These are phyloP conservation scores for Ajuga reptans DNA, from an alignment of 305 asterid genomes.

Conservation along the genomic window DNA sequence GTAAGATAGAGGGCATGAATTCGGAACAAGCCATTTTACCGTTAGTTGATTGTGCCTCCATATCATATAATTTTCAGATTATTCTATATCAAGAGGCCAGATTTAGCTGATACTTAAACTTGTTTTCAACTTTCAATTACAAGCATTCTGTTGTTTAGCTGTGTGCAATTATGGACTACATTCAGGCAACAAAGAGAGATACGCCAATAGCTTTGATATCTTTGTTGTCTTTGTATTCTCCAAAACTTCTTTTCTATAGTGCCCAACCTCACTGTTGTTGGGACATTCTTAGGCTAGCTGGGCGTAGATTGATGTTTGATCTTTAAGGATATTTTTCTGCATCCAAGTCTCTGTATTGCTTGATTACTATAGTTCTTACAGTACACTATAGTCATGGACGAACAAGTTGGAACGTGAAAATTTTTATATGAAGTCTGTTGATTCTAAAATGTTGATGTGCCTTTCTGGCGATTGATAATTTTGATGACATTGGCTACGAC, in stretches of 20 bases:
- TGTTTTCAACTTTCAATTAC: constrained; percentile 21
- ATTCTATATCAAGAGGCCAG: constrained; percentile 15
- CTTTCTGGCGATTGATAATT: too few relatives aligned
- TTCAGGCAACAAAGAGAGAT: constrained; percentile 19
- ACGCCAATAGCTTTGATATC: constrained; percentile 18
- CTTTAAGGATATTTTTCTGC: not conserved
- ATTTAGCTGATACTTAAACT: constrained; percentile 29
- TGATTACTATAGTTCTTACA: too few relatives aligned
- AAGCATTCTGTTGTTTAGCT: constrained; percentile 25
- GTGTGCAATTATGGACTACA: constrained; percentile 18
- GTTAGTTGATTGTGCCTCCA: constrained; percentile 14
- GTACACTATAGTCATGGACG: too few relatives aligned
- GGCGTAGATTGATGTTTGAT: too few relatives aligned
- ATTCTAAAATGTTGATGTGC: too few relatives aligned
- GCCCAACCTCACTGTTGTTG: not conserved
- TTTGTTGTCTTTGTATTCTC: constrained; percentile 15
- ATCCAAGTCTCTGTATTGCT: too few relatives aligned
- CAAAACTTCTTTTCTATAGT: not conserved
- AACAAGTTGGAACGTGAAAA: too few relatives aligned
- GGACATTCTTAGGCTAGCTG: too few relatives aligned
- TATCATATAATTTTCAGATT: constrained; percentile 15
- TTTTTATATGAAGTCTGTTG: too few relatives aligned
- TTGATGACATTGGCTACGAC: too few relatives aligned
- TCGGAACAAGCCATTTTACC: constrained; percentile 19
- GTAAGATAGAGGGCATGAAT: constrained; percentile 21